phyloP scores from a whole-genome alignment of 306 rosid species.

The Inga laurina region DNA sequence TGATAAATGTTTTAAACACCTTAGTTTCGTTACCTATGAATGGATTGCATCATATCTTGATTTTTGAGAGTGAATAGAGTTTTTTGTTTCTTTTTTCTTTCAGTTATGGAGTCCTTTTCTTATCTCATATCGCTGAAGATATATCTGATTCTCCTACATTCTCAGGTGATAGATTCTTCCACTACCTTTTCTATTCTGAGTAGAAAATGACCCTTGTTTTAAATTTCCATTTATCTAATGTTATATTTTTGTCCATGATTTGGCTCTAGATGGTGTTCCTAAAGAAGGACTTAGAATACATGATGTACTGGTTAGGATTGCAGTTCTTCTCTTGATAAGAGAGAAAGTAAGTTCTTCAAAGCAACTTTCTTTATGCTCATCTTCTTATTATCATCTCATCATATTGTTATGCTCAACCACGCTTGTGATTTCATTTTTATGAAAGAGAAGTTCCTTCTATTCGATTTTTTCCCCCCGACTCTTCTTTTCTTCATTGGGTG shows the following conservation, averaged over 20 bases:
- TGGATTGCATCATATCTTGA: slow-evolving; percentile 1
- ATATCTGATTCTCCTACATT: slow-evolving; percentile 75
- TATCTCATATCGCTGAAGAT: slow-evolving; percentile 85
- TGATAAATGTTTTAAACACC: slow-evolving; percentile 15
- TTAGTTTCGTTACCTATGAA: slow-evolving; percentile 6
- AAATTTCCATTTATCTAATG: slow-evolving; percentile 22
- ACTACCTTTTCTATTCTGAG: slow-evolving; percentile 6
- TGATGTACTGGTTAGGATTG: slow-evolving; percentile 92
- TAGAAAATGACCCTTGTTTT: neutral
- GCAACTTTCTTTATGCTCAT: slow-evolving; percentile 5
- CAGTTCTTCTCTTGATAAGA: slow-evolving; percentile 68
- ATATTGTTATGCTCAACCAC: neutral
- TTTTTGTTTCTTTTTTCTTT: neutral
- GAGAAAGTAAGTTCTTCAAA: slow-evolving; percentile 70
- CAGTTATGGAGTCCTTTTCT: slow-evolving; percentile 89
- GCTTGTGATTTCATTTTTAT: neutral
- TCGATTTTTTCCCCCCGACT: neutral
- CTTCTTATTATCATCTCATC: slow-evolving; percentile 3
- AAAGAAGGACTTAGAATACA: slow-evolving; percentile 93
- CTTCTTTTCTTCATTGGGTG: neutral
- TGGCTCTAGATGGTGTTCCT: slow-evolving; percentile 88
- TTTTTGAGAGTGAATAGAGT: slow-evolving; percentile 19
- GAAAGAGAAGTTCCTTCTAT: neutral
- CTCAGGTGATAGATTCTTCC: slow-evolving; percentile 64
- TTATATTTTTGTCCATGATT: slow-evolving; percentile 32